phyloP scores from a whole-genome alignment of 2,329 filamentous ascomycete species.

The Daldinia sp. region DNA sequence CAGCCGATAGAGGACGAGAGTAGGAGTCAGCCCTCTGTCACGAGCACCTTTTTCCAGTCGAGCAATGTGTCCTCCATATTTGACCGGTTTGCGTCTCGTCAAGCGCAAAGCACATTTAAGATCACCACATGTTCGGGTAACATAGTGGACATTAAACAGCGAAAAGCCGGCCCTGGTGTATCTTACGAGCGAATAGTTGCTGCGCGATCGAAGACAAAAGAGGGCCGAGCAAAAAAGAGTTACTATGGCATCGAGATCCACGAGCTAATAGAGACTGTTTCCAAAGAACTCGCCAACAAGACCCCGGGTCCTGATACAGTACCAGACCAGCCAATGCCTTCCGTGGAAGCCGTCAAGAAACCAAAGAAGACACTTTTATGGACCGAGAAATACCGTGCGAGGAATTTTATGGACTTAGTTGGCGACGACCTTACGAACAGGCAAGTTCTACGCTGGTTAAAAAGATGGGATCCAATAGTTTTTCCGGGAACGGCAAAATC shows the following conservation, averaged over 20 bases:
- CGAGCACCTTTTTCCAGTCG: conserved; percentile 43
- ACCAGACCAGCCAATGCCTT: conserved; percentile 55
- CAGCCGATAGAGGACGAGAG: conserved; percentile 12
- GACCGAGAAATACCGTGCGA: conserved; percentile 97
- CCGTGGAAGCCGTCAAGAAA: conserved; percentile 60
- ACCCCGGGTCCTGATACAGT: conserved; percentile 43
- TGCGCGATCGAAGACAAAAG: conserved; percentile 72
- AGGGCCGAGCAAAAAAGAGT: conserved; percentile 76
- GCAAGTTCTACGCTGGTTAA: conserved; percentile 90
- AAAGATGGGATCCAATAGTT: conserved; percentile 91
- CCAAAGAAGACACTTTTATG: conserved; percentile 75
- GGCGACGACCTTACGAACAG: conserved; percentile 96
- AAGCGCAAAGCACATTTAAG: conserved; percentile 53
- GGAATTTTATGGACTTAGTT: conserved; percentile 90
- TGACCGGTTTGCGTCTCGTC: conserved; percentile 40
- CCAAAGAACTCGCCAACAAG: conserved; percentile 65
- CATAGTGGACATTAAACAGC: conserved; percentile 66
- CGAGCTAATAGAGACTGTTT: conserved; percentile 78
- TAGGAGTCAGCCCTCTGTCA: conserved; percentile 31
- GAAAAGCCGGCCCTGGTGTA: conserved; percentile 59
- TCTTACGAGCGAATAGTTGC: conserved; percentile 77
- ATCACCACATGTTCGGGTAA: conserved; percentile 70
- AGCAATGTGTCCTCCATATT: conserved; percentile 43
- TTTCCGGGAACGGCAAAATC: conserved; percentile 80
- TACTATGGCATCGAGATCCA: conserved; percentile 97